Conservation (phyloP, 106 monocot genomes). For the Phalaenopsis equestris region DNA sequence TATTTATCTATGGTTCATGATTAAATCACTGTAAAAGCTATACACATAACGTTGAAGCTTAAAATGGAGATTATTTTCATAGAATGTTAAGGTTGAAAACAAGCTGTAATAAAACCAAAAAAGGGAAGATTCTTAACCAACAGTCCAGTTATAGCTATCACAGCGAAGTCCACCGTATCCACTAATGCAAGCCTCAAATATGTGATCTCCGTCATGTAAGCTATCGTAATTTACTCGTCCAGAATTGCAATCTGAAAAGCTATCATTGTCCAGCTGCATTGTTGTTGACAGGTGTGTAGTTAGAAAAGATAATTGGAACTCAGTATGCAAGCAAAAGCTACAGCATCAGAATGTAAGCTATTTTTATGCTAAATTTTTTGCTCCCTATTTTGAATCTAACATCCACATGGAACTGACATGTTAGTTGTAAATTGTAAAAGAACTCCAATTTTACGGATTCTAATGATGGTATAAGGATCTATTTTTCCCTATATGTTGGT, state of each 20-base stretch:
- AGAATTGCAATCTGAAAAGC: slow-evolving; percentile 35
- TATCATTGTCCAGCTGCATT: slow-evolving; percentile 62
- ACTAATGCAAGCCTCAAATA: slow-evolving; percentile 59
- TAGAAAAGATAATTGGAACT: slow-evolving; percentile 5
- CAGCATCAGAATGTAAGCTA: background rate
- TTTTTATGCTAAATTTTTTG: background rate
- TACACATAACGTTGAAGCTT: background rate
- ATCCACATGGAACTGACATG: too few species aligned
- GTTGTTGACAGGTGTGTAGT: slow-evolving; percentile 12
- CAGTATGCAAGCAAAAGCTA: background rate
- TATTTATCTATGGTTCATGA: background rate
- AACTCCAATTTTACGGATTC: background rate
- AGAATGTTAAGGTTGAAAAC: background rate
- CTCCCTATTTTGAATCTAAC: background rate
- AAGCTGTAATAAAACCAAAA: slow-evolving; percentile 3
- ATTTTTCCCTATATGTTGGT: background rate
- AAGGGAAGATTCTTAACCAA: slow-evolving; percentile 50
- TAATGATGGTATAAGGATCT: background rate
- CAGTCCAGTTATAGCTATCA: slow-evolving; percentile 61
- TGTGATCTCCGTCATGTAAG: slow-evolving; percentile 68
- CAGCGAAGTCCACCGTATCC: slow-evolving; percentile 40
- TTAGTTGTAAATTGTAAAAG: background rate
- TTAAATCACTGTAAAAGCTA: background rate
- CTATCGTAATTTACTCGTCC: slow-evolving; percentile 38
- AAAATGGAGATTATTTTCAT: background rate